phyloP scores from a whole-genome alignment of 495 filamentous ascomycete genomes.

The Talaromyces proteolyticus region DNA sequence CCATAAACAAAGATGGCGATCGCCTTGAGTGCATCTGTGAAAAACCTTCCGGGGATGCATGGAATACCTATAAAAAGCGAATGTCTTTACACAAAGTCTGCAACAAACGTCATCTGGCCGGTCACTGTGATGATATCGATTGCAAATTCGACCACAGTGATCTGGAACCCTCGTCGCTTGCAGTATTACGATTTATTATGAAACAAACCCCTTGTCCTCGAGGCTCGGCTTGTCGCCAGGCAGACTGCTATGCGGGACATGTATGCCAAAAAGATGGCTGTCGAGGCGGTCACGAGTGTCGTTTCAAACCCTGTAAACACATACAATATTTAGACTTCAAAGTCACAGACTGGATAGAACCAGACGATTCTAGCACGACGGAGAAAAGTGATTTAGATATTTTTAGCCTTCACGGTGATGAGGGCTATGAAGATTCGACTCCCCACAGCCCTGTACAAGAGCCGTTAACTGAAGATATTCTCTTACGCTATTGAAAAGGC shows the following conservation, averaged over 20 bases:
- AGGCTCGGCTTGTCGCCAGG: constrained; percentile 27
- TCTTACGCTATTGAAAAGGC: too few relatives aligned
- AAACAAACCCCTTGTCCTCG: constrained; percentile 29
- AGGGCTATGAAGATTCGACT: too few relatives aligned
- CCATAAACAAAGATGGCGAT: constrained; percentile 38
- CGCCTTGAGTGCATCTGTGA: constrained; percentile 33
- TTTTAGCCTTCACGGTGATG: too few relatives aligned
- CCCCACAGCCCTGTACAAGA: too few relatives aligned
- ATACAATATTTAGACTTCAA: constrained; percentile 26
- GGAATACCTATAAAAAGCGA: constrained; percentile 25
- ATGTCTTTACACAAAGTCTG: constrained; percentile 32
- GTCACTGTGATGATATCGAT: constrained; percentile 26
- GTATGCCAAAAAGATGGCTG: constrained; percentile 37
- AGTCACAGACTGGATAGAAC: constrained; percentile 21
- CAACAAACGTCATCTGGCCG: constrained; percentile 35
- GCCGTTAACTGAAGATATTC: too few relatives aligned
- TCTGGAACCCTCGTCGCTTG: constrained; percentile 21
- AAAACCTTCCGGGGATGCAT: constrained; percentile 18
- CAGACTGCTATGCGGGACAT: constrained; percentile 40
- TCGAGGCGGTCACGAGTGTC: constrained; percentile 28
- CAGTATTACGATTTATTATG: constrained; percentile 31
- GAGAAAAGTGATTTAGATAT: too few relatives aligned
- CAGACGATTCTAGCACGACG: too few relatives aligned
- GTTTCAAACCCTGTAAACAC: constrained; percentile 18
- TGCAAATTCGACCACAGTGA: constrained; percentile 36